A percentile compares a stretch with the other conserved stretches of the same genome.
Evolutionary conservation across 768 basidiomycete genomes (phyloP).

Genomic region (Paxillus ammoniavirescens): DNA sequence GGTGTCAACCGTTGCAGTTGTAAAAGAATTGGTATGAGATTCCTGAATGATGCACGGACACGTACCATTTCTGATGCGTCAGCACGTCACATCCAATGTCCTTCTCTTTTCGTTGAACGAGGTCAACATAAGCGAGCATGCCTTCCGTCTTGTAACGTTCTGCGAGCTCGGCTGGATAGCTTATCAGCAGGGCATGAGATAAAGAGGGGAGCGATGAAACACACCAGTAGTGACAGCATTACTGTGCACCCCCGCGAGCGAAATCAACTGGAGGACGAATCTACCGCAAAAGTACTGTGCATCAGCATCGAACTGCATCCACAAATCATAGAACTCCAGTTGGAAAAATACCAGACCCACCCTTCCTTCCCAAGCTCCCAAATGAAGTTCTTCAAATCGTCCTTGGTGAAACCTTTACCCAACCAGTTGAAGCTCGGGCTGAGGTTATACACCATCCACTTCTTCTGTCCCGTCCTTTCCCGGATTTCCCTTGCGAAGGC

Average conservation of each 20-base stretch:
- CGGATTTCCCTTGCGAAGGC: slow-evolving; percentile 76
- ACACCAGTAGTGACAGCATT: slow-evolving; percentile 75
- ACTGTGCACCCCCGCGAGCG: slow-evolving; percentile 86
- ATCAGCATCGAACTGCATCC: background rate
- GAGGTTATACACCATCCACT: slow-evolving; percentile 89
- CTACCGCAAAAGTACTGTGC: slow-evolving; percentile 35
- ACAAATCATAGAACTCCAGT: background rate
- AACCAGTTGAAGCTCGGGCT: slow-evolving; percentile 95
- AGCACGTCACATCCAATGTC: slow-evolving; percentile 87
- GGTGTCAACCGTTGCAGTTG: background rate
- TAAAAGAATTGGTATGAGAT: background rate
- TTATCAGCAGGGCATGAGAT: slow-evolving; percentile 5
- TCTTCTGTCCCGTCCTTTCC: slow-evolving; percentile 56
- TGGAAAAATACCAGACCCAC: slow-evolving; percentile 33
- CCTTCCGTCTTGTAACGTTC: slow-evolving; percentile 80
- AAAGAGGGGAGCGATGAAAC: slow-evolving; percentile 11
- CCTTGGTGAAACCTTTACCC: slow-evolving; percentile 74
- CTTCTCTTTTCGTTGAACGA: slow-evolving; percentile 85
- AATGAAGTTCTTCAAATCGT: slow-evolving; percentile 78
- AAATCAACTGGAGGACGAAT: slow-evolving; percentile 87
- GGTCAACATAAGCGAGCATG: slow-evolving; percentile 90
- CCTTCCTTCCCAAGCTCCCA: slow-evolving; percentile 92
- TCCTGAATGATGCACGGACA: slow-evolving; percentile 1
- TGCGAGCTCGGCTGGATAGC: slow-evolving; percentile 67
- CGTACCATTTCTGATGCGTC: slow-evolving; percentile 91